Base-by-base conservation (phyloP, 78 protist species). In the Speleostelium caveatum region DNA sequence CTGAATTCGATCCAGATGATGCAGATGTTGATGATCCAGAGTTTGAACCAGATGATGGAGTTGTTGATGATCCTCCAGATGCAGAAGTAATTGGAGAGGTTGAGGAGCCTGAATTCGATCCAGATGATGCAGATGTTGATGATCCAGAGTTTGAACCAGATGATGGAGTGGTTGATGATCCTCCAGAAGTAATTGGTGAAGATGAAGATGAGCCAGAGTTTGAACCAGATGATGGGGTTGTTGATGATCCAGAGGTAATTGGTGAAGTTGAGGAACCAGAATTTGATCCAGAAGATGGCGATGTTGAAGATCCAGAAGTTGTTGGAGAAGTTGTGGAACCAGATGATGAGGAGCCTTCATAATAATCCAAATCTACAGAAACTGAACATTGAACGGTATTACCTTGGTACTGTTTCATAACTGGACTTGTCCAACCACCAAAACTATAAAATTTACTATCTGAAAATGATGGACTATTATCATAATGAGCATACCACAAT, bases 401-500 rank as follows among this genome's bases (percentile, higher is more conserved):
- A 26, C 75, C 75, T 22, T 24, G 45, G 22, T 72, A 72, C 65
- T 77, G 87, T 38, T 78, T 83, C 91, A 83, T 83, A 0, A 3
- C 22, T 56, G 91, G 77, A 10, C 10, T 14, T 3, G 41, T 59
- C 91, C 91, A 83, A 60, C 79, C 78, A 32, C 91, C 91, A 45
- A 68, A 83, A 32, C 26, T 32, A 28, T 83, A 83, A 55, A 21
- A 67, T 5, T 6, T 0, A 2, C 41, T 12, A 6, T 69, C 91
- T 2, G 66, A 39, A 53, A 69, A 83, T 3, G 71, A 36, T 59
- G 91, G 72, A n/a, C 33, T 26, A 30, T 41, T 28, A 45, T 83
- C 91, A 59, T 83, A 83, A 17, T 83, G 91, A 59, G 91, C 91
- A 33, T 69, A 83, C 91, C 72, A 69, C 59, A 55, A 67, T 61